Evolutionary conservation across 306 rosid genomes (phyloP).

Genomic region (Psophocarpus tetragonolobus): DNA sequence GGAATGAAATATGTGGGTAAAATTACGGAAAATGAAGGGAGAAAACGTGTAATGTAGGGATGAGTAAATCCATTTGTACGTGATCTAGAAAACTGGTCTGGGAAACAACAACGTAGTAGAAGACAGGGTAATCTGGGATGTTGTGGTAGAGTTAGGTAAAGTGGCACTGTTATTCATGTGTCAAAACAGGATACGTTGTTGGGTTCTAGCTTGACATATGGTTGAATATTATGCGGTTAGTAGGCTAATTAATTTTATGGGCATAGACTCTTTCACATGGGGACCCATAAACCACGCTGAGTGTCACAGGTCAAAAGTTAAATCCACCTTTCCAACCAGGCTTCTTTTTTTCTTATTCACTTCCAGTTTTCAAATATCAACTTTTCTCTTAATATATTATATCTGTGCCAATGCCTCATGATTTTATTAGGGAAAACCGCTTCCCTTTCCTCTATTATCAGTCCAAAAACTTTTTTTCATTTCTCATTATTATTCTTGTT

Average conservation of each 20-base stretch:
- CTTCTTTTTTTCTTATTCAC: background rate
- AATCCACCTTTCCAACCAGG: background rate
- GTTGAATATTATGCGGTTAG: constrained; percentile 42
- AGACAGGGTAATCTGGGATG: background rate
- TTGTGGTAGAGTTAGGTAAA: constrained; percentile 43
- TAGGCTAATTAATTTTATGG: constrained; percentile 37
- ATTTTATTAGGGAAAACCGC: background rate
- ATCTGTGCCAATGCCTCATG: background rate
- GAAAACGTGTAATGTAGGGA: constrained; percentile 20
- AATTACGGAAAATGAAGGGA: constrained; percentile 32
- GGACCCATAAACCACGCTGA: constrained; percentile 29
- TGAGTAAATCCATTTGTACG: constrained; percentile 38
- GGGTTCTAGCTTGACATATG: constrained; percentile 39
- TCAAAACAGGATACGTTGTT: constrained; percentile 41
- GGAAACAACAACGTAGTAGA: constrained; percentile 10
- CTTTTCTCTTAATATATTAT: constrained; percentile 1
- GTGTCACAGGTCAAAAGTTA: constrained; percentile 33
- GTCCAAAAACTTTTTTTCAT: background rate
- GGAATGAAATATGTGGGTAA: constrained; percentile 33
- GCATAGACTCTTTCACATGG: constrained; percentile 34
- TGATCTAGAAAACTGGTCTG: constrained; percentile 49
- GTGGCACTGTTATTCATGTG: constrained; percentile 43
- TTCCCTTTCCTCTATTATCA: background rate
- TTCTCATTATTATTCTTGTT: background rate
- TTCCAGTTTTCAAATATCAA: background rate